Evolutionary conservation across 495 filamentous ascomycete species (phyloP).

Genomic region (Extremus antarcticus): DNA sequence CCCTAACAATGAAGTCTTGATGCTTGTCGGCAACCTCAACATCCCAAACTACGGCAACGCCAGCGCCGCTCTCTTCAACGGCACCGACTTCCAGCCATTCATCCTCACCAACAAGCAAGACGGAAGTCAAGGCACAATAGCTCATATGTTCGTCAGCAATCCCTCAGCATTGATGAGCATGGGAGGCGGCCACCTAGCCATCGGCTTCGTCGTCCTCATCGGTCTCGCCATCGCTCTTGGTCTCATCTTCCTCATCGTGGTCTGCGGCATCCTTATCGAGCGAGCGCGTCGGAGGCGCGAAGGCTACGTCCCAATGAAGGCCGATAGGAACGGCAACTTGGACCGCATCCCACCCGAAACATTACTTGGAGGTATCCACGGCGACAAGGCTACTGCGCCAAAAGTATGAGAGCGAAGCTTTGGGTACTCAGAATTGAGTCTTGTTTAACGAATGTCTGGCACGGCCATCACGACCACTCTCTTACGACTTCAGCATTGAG

Average conservation of each 20-base stretch:
- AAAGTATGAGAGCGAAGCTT: slow-evolving; percentile 3
- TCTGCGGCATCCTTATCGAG: slow-evolving; percentile 71
- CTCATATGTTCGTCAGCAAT: slow-evolving; percentile 55
- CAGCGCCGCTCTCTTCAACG: slow-evolving; percentile 82
- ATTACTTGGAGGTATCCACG: slow-evolving; percentile 47
- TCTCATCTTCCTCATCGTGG: slow-evolving; percentile 78
- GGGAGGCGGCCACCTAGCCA: slow-evolving; percentile 51
- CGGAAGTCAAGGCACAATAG: slow-evolving; percentile 58
- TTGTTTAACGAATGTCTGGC: background rate
- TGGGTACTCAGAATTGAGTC: background rate
- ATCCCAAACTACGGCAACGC: slow-evolving; percentile 68
- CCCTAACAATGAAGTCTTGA: slow-evolving; percentile 53
- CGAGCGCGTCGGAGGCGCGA: slow-evolving; percentile 72
- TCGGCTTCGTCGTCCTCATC: slow-evolving; percentile 83
- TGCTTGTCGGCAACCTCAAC: slow-evolving; percentile 69
- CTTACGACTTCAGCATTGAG: background rate
- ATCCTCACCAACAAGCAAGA: slow-evolving; percentile 58
- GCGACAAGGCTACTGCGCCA: slow-evolving; percentile 12
- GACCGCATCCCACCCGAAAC: slow-evolving; percentile 70
- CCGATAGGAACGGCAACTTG: slow-evolving; percentile 63
- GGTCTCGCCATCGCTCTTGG: slow-evolving; percentile 81
- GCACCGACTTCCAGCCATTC: slow-evolving; percentile 65
- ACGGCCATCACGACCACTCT: background rate
- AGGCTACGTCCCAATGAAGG: slow-evolving; percentile 75
- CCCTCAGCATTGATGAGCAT: slow-evolving; percentile 6